Evolutionary conservation across 2,329 filamentous ascomycete species (phyloP), one percentile per base, ranked within the genome.

Genomic region (Ophiostoma sp.): DNA sequence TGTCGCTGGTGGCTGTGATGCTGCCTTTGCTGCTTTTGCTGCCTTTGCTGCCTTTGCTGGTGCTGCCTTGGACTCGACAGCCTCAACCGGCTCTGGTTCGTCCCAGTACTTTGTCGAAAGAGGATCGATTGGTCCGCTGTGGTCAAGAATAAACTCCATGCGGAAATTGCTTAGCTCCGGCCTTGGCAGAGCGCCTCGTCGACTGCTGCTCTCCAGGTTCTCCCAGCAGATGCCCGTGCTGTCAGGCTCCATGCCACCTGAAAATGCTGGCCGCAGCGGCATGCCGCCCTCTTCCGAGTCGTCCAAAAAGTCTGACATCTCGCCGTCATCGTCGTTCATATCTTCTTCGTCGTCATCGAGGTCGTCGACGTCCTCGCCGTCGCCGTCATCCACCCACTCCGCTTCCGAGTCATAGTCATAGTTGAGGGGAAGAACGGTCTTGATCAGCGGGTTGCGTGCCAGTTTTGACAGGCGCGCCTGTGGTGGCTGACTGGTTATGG

Each of bases 261-360:
- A 74, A 85, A 79, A 88, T 77, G 76, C 85, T 80, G 81, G 85
- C 84, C 76, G 82, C 72, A 78, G 81, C 75, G 78, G 79, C 70
- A 79, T 84, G 74, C 77, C 75, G 75, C 77, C 75, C 70, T 95
- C 91, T 67, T 96, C 91, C 5, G 91, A 91, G 73, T 96, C 92
- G 73, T 97, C 93, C 1, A 97, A 81, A 75, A 97, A 97, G 18
- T 88, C 93, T 4, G 92, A 91, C 88, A 97, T 90, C 70, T 96
- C 93, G 71, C 91, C 90, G 16, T 91, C 90, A n/a, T 87, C 89
- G 69, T 90, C 89, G 0, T 82, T 72, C 49, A 66, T 3, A n/a
- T 82, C 81, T n/a, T 84, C 93, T 81, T 84, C 93, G 79, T 85
- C 85, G 8, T 90, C 88, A 27, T 90, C 89, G 40, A 88, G 81